Evolutionary conservation across 345 rosid species (phyloP), one percentile per base, ranked within the genome.

Genomic region (Mallotus nudiflorus): DNA sequence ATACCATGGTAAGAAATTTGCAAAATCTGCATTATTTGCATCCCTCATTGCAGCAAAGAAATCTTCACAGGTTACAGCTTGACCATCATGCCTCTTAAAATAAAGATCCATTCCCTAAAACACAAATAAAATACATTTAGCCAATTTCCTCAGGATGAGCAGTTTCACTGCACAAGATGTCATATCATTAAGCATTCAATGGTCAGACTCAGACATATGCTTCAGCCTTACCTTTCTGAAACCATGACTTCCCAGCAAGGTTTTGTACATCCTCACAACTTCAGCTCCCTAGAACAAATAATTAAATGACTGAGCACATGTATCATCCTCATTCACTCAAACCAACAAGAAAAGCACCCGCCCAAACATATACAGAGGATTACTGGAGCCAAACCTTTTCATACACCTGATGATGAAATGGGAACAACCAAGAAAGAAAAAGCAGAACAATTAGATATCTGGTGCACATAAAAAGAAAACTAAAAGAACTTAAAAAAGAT

Each of bases 211-310:
- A 39, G 53, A 61, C 12, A 52, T 45, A 59, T 62, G 22, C 60
- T 56, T 25, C 56, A 55, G 61, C 66, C 70, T 65, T 82, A 95
- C 99, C 91, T 91, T 89, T 74, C 95, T 84, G 81, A 96, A 96
- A 45, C 99, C 99, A 74, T 87, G 82, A 76, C 76, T 88, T 67
- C 98, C 99, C 53, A 96, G 77, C 69, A 96, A 77, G 72, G 98
- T 96, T 85, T 96, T 96, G 96, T 96, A 96, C 99, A 96, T 96
- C 95, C 98, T 85, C 62, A 96, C 99, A 69, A 92, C 99, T 85
- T 96, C 98, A 74, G 98, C 99, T 82, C 99, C 99, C 99, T 96
- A 77, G 69, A 39, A 70, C 18, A 62, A 13, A 52, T 20, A 14
- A 59, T 8, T 27, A n/a, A 65, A 25, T 0, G 58, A 48, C 55